Base-by-base conservation (phyloP, 192 early-diverging fungal species). In the Coemansia sp. region DNA sequence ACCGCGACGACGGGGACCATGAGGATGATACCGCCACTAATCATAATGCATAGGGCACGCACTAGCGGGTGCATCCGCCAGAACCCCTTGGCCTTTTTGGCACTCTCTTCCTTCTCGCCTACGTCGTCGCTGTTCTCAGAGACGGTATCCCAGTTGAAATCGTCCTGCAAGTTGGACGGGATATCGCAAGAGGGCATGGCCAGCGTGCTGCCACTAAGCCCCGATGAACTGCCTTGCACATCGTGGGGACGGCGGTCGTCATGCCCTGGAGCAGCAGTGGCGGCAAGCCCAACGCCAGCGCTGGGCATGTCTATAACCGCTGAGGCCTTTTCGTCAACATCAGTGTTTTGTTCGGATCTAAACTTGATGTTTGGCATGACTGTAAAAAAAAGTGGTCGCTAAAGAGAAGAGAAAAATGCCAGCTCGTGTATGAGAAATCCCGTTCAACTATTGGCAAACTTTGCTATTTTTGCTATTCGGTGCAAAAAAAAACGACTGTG, bases 31-130 rank as follows among this genome's bases (percentile, higher is more conserved):
- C 84, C 82, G 20, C 85, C 82, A 6, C 76, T 67, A 0, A 85
- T n/a, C 79, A 86, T 85, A 34, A 86, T 74, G 34, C 76, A 66
- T 43, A 86, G 50, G 34, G 86, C 83, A 6, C 87, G 79, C 37
- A 88, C 38, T 11, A 86, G 63, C 28, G 87, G 85, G 63, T 86
- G 85, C 65, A 78, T 68, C 36, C 83, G 80, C 85, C 85, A 86
- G 68, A 83, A 77, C 20, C 70, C 68, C 11, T 45, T 66, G 28
- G 62, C 62, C 34, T 60, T 53, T 39, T 50, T 62, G 10, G 75
- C 67, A 18, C 75, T 68, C n/a, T 69, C 71, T 51, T 76, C 74
- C 5, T 70, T 63, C 0, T 57, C 60, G 71, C 59, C 65, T n/a
- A 31, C 58, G 23, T 66, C 67, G 18, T 3, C 60, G 59, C n/a